phyloP scores from a whole-genome alignment of 2,329 filamentous ascomycete species.

The Aureobasidium sp. region DNA sequence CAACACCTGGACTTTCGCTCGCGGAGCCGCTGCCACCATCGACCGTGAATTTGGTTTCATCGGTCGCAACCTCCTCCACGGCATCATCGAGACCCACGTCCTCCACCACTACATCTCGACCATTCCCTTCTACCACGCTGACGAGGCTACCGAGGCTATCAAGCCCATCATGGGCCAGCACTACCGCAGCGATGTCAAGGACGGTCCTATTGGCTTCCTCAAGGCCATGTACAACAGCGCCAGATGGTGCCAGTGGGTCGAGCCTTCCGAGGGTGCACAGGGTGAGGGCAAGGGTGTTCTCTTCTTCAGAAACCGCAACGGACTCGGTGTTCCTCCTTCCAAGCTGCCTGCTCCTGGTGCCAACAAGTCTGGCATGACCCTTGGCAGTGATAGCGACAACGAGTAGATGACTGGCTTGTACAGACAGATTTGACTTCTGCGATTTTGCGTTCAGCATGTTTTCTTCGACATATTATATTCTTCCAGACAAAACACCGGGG shows the following conservation, averaged over 20 bases:
- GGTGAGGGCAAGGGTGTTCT: constrained; percentile 78
- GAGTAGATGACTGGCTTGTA: constrained; percentile 11
- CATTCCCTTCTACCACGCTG: constrained; percentile 95
- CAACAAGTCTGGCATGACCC: constrained; percentile 6
- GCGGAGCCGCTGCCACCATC: constrained; percentile 89
- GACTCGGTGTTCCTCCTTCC: constrained; percentile 58
- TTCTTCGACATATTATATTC: background rate
- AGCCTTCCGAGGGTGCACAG: constrained; percentile 74
- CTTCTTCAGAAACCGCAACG: constrained; percentile 94
- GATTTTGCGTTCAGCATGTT: constrained; percentile 12
- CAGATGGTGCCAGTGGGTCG: constrained; percentile 93
- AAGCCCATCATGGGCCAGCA: constrained; percentile 91
- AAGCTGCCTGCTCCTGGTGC: constrained; percentile 22
- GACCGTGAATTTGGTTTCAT: constrained; percentile 97
- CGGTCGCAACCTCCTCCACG: constrained; percentile 82
- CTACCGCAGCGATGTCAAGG: constrained; percentile 77
- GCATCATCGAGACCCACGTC: constrained; percentile 95
- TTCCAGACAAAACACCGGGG: background rate
- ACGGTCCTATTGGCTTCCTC: constrained; percentile 75
- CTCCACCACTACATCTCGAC: constrained; percentile 95
- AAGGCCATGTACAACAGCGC: constrained; percentile 72
- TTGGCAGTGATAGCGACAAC: constrained; percentile 13
- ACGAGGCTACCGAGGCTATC: constrained; percentile 90
- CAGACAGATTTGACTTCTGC: constrained; percentile 5
- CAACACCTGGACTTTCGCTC: constrained; percentile 84